Evolutionary conservation across 2,329 filamentous ascomycete genomes (phyloP).

Genomic region (Grosmannia serpens): DNA sequence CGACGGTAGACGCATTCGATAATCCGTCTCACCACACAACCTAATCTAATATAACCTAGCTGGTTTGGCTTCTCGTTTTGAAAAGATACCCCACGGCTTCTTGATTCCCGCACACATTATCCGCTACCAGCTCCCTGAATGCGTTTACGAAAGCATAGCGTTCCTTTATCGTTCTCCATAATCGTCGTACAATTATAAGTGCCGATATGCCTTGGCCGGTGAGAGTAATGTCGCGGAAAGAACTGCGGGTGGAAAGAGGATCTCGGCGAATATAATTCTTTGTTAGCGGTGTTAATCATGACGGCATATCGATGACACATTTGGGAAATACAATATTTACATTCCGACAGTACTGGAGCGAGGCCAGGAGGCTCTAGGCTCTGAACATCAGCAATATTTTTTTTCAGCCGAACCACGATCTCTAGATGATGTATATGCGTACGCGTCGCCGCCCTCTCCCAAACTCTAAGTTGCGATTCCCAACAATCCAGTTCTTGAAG

Average conservation of each 20-base stretch:
- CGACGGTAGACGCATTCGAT: constrained; percentile 38
- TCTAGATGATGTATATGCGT: too few relatives aligned
- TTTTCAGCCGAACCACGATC: too few relatives aligned
- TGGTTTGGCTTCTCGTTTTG: not conserved
- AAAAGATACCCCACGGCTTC: not conserved
- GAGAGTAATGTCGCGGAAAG: not conserved
- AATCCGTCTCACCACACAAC: not conserved
- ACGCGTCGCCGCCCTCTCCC: too few relatives aligned
- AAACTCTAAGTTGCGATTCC: too few relatives aligned
- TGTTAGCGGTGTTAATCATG: not conserved
- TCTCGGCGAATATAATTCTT: not conserved
- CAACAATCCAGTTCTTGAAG: too few relatives aligned
- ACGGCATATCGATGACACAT: not conserved
- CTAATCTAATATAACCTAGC: not conserved
- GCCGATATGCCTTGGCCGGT: not conserved
- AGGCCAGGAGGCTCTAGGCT: not conserved
- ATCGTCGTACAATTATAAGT: not conserved
- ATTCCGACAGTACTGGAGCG: not conserved
- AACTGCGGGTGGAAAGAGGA: not conserved
- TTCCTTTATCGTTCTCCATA: not conserved
- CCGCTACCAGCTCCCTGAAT: not conserved
- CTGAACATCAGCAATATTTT: too few relatives aligned
- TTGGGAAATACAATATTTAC: not conserved
- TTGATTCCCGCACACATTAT: not conserved
- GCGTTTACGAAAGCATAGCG: constrained; percentile 12